These are phyloP conservation scores for Daldinia sp. DNA, from an alignment of 2,329 filamentous ascomycete species.

Conservation along the genomic window DNA sequence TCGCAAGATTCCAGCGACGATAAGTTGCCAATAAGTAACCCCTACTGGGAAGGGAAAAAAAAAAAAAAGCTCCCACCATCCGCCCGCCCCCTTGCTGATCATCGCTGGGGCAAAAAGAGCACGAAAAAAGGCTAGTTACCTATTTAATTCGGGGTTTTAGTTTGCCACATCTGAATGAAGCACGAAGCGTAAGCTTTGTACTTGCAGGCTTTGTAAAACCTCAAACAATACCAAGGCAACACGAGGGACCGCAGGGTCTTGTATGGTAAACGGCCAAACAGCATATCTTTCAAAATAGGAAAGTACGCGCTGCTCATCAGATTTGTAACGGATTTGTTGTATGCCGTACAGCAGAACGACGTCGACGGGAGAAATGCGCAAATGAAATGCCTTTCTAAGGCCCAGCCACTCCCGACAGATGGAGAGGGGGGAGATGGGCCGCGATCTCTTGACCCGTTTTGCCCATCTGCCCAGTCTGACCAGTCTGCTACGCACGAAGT, in stretches of 20 bases:
- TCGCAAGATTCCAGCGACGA: conserved; percentile 4
- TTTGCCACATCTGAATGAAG: conserved; percentile 17
- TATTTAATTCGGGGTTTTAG: conserved; percentile 4
- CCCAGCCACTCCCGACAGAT: conserved; percentile 18
- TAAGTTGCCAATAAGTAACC: conserved; percentile 14
- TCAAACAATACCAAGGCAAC: background rate
- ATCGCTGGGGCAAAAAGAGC: background rate
- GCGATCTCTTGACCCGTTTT: conserved; percentile 15
- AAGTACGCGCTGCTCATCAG: background rate
- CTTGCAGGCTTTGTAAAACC: background rate
- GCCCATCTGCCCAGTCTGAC: conserved; percentile 8
- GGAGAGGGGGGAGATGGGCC: conserved; percentile 13
- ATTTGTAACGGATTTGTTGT: background rate
- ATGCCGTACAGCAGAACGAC: conserved; percentile 4
- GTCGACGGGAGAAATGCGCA: conserved; percentile 9
- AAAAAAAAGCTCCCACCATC: no score
- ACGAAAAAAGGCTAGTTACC: background rate
- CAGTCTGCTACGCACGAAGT: conserved; percentile 13
- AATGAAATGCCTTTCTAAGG: conserved; percentile 25
- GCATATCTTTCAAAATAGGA: background rate
- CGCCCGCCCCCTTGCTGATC: background rate
- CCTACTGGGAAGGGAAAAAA: background rate
- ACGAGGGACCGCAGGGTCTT: background rate
- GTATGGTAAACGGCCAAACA: background rate
- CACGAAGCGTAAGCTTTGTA: background rate